phyloP scores from a whole-genome alignment of 805 yeast genomes.

The Ascoidea asiatica region DNA sequence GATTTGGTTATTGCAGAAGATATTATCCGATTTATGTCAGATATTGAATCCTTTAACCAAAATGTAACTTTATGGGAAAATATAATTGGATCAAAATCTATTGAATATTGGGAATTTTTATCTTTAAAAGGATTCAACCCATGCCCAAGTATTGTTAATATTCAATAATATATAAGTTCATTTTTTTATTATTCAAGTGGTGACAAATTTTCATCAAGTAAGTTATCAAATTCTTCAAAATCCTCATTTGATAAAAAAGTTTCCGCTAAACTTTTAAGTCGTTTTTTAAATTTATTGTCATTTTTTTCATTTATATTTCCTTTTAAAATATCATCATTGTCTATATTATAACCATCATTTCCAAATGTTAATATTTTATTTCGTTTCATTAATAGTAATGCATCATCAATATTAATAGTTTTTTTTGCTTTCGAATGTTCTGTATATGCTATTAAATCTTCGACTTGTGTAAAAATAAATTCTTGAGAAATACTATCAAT shows the following conservation, averaged over 20 bases:
- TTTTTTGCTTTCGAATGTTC: background rate
- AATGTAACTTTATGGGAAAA: background rate
- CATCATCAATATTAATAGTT: background rate
- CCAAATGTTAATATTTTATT: background rate
- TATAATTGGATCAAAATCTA: no score
- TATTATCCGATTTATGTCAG: background rate
- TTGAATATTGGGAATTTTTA: background rate
- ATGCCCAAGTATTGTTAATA: no score
- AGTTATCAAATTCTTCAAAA: no score
- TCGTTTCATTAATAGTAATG: background rate
- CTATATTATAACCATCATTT: background rate
- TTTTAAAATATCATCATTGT: background rate
- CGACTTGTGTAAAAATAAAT: background rate
- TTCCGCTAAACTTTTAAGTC: no score
- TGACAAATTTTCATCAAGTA: no score
- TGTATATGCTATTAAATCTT: background rate
- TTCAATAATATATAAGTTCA: no score
- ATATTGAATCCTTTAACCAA: background rate
- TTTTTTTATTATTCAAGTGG: no score
- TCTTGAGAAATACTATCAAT: background rate
- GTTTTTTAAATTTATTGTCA: no score
- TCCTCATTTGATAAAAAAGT: no score
- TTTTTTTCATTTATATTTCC: no score
- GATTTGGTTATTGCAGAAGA: background rate
- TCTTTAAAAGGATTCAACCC: background rate